Base-by-base conservation (phyloP, 345 rosid genomes). In the Aethionema arabicum region DNA sequence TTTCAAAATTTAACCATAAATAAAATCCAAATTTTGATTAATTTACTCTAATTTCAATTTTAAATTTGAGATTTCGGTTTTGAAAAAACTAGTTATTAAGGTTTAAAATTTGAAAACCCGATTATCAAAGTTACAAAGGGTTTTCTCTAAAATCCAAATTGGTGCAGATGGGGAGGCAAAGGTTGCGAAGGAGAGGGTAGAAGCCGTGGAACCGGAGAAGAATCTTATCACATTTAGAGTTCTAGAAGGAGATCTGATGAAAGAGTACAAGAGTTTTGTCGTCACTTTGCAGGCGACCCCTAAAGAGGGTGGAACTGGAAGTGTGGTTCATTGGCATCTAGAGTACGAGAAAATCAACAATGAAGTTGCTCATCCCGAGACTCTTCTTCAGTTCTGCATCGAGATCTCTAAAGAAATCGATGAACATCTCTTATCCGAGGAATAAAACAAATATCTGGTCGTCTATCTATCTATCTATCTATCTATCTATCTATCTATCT, bases 291-390 rank as follows among this genome's bases (percentile, higher is more conserved):
- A 51, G 5, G 67, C 39, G 33, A 36, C 48, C 48, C 67, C 67
- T 38, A 49, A 49, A 29, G 16, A 36, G 1, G 66, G 30, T 35
- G 46, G 50, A 10, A 5, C 52, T 3, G 66, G 66, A 3, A 61
- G 67, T 50, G 8, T 63, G 2, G 67, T 29, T 32, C 73, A 50
- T 14, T 73, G 70, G 73, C 64, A 21, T 4, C 31, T 62, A 5
- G 73, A 73, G 42, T 68, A 74, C 29, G 73, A 74, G 61, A 68
- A 63, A 63, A 59, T 48, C n/a, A 62, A 15, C 45, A 62, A 68
- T 8, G 62, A 74, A 13, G 61, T 63, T 5, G 59, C 70, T 30
- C 73, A 68, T 11, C 77, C 77, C 6, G 51, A 49, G 9, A 42
- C 57, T 0, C 38, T 68, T 11, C 69, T 67, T 12, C 65, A 56